phyloP scores from a whole-genome alignment of 257 asterid species.

The Rauvolfia tetraphylla region DNA sequence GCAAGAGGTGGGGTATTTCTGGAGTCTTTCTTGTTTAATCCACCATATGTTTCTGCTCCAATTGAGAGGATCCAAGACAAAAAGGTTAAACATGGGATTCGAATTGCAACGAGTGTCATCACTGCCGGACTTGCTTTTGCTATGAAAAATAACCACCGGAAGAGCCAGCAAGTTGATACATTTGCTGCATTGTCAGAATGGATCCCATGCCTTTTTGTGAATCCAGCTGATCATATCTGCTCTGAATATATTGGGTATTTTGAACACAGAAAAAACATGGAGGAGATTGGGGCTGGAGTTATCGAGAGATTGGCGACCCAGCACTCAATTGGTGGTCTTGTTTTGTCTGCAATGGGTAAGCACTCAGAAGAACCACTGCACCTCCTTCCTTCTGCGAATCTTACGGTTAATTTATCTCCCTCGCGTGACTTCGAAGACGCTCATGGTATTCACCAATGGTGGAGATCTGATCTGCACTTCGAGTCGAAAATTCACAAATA shows the following conservation, averaged over 20 bases:
- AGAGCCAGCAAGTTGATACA: slow-evolving; percentile 35
- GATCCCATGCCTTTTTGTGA: slow-evolving; percentile 68
- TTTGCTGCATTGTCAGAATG: slow-evolving; percentile 53
- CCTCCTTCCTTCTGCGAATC: slow-evolving; percentile 76
- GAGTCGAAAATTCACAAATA: slow-evolving; percentile 49
- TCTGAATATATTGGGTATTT: slow-evolving; percentile 82
- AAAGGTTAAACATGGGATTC: slow-evolving; percentile 65
- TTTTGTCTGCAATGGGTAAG: slow-evolving; percentile 60
- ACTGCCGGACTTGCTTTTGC: slow-evolving; percentile 91
- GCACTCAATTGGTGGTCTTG: slow-evolving; percentile 72
- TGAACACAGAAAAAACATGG: slow-evolving; percentile 78
- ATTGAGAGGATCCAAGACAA: slow-evolving; percentile 68
- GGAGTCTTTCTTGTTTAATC: slow-evolving; percentile 71
- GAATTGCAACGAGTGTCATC: slow-evolving; percentile 73
- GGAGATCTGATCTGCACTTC: slow-evolving; percentile 55
- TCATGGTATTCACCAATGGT: slow-evolving; percentile 96
- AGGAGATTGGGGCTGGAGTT: slow-evolving; percentile 65
- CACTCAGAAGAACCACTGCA: slow-evolving; percentile 70
- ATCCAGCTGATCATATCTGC: slow-evolving; percentile 67
- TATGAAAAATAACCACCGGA: slow-evolving; percentile 40
- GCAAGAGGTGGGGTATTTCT: slow-evolving; percentile 56
- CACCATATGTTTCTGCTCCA: slow-evolving; percentile 86
- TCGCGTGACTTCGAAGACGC: slow-evolving; percentile 61
- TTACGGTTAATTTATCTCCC: slow-evolving; percentile 49
- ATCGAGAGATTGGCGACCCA: slow-evolving; percentile 77